Base-by-base conservation (phyloP, 179 eudicot species). In the Silene noctiflora region DNA sequence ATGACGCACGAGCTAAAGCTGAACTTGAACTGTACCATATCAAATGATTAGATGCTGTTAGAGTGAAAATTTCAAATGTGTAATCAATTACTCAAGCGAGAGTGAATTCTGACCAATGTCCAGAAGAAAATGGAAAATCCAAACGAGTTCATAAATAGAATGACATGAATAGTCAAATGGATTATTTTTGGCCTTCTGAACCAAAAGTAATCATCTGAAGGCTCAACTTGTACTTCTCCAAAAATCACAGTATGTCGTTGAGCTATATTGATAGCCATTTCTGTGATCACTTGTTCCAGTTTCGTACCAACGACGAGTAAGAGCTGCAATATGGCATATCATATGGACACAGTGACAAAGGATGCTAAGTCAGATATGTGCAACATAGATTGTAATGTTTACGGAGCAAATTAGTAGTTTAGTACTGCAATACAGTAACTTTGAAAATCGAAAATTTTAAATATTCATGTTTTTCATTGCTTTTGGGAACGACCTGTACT, bases 201-300 rank as follows among this genome's bases (percentile, higher is more conserved):
- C 96, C 93, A 91, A 72, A 91, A 91, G 76, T 82, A 80, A 3
- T 78, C 84, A 76, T 91, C 87, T 71, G 83, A 84, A 39, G 88
- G 91, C 66, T 84, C 82, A 20, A 91, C 85, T 10, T 81, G 75
- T 2, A 89, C 84, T 2, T 81, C 84, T 69, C 91, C 96, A 71
- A 82, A 77, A 59, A 91, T 83, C 10, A 85, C 75, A 20, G 84
- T 72, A 12, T 84, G 76, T 64, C 84, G 66, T 19, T 91, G 85
- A 77, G 81, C 85, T 5, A 89, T 80, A 61, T 84, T 77, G 35
- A 76, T 81, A 31, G 91, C 93, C 87, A 91, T 83, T 60, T 88
- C 88, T 79, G 84, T 84, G 35, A 91, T 89, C 35, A 89, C 86
- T 6, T 88, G 72, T 61, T 91, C 83, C 0, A 91, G 81, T 77